Evolutionary conservation across 192 early-diverging fungal species (phyloP), one percentile per base, ranked within the genome.

Genomic region (Coemansia erecta): DNA sequence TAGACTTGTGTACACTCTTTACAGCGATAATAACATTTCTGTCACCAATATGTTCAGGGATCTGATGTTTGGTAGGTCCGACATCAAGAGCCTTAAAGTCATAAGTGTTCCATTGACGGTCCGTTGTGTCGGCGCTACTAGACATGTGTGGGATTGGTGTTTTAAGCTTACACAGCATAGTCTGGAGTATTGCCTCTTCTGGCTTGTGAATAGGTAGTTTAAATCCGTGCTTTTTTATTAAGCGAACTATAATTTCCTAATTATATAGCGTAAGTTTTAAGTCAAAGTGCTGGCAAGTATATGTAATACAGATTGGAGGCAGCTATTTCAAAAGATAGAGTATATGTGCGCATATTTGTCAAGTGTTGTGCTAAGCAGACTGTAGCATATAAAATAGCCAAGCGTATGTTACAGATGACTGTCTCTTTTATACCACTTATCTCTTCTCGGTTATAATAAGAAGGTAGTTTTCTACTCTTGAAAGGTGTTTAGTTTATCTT

Each of bases 81-180:
- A 89, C 69, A 14, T 89, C 85, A 4, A 89, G 73, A 0, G 64
- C 67, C 53, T 90, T 86, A 8, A 92, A 68, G 33, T 85, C 79
- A 5, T 71, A 45, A 2, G 87, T 80, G 13, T 78, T 67, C 49
- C 87, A 64, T 65, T 60, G 47, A 44, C 77, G 73, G n/a, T 58
- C 60, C 58, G 63, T 73, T 33, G 85, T 84, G 17, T 86, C 83
- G 33, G 76, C 66, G 4, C 82, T 66, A 63, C 85, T 85, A 1
- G 85, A 83, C 35, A 22, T 19, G 3, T 63, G 70, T 11, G 28
- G 17, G 26, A 58, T 33, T 14, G 47, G 57, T 1, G 28, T 23
- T 14, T 35, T 28, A 17, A 55, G 53, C 21, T 55, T 35, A 7
- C 28, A 19, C 13, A 35, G 53, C 53, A 55, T 55, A 11, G 15